phyloP scores from a whole-genome alignment of 768 basidiomycete genomes.

The Daedalea quercina region DNA sequence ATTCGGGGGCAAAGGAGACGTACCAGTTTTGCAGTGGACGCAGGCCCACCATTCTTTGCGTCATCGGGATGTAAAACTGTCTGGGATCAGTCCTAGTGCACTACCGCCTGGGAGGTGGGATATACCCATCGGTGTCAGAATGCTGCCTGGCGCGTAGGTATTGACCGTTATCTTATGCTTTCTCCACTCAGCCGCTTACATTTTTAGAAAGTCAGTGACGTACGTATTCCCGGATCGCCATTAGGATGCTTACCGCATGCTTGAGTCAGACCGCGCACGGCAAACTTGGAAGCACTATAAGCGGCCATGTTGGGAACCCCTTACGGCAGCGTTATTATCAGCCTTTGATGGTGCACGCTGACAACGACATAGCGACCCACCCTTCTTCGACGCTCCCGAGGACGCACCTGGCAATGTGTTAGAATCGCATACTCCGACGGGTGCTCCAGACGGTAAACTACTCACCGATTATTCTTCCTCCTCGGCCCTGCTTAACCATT shows the following conservation, averaged over 20 bases:
- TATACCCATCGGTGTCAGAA: constrained; percentile 15
- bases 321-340: neutral
- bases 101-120: constrained; percentile 1
- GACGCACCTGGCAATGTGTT: constrained; percentile 9
- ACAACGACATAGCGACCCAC: constrained; percentile 1
- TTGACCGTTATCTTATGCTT: constrained; percentile 21
- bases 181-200: constrained; percentile 15
- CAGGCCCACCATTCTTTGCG: constrained; percentile 11
- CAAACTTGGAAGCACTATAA: constrained; percentile 21
- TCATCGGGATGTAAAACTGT: constrained; percentile 9
- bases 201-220: too few species aligned
- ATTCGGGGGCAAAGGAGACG: too few species aligned
- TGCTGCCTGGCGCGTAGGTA: constrained; percentile 20
- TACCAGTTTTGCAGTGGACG: constrained; percentile 6
- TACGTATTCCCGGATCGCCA: too few species aligned
- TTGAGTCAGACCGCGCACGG: constrained; percentile 21
- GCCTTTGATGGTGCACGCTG: neutral
- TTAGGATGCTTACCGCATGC: constrained; percentile 14
- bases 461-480: constrained; percentile 33
- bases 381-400: constrained; percentile 12
- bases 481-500: constrained; percentile 34
- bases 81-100: too few species aligned
- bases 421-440: neutral
- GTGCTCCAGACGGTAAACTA: neutral
- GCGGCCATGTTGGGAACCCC: constrained; percentile 2